Evolutionary conservation across 345 rosid genomes (phyloP), one percentile per base, ranked within the genome.

Genomic region (Garcia nutans): DNA sequence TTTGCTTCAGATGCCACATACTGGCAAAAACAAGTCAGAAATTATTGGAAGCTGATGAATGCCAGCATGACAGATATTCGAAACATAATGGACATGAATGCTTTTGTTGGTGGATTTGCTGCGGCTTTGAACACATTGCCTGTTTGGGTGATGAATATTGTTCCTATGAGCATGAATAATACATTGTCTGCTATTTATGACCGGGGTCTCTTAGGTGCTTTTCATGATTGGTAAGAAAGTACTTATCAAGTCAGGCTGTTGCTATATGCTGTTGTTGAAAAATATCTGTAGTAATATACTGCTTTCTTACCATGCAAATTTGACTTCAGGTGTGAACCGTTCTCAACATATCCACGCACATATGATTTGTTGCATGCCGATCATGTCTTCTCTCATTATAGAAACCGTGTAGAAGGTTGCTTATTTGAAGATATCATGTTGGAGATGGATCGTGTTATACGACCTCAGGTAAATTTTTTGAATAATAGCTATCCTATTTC

Each of bases 71-170:
- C 82, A 6, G 89, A 88, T 74, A 77, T 88, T 79, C 84, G 93
- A 76, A 96, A 92, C 82, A 85, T 89, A 81, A 89, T 96, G 98
- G 97, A 96, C 77, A 91, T 93, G 98, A 93, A 90, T 58, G 91
- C 99, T 69, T 85, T 80, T 80, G 59, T 83, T 57, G 98, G 98
- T 65, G 99, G 99, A 62, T 93, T 92, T 84, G 84, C 92, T 76
- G 86, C 78, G 52, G 92, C 95, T 60, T 77, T 92, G 86, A 87
- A 77, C 73, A 74, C 80, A 60, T 83, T 78, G 15, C 97, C 97
- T 12, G 91, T 90, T 68, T 93, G 97, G 97, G 93, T 96, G 78
- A 96, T 93, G 97, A 93, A 93, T 85, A n/a, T 87, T 49, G 94
- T 92, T 74, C 99, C 98, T 68, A 56, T 74, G 22, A 93, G 84